These are phyloP conservation scores for Colletotrichum cereale DNA, from an alignment of 2,329 filamentous ascomycete genomes.

Conservation along the genomic window DNA sequence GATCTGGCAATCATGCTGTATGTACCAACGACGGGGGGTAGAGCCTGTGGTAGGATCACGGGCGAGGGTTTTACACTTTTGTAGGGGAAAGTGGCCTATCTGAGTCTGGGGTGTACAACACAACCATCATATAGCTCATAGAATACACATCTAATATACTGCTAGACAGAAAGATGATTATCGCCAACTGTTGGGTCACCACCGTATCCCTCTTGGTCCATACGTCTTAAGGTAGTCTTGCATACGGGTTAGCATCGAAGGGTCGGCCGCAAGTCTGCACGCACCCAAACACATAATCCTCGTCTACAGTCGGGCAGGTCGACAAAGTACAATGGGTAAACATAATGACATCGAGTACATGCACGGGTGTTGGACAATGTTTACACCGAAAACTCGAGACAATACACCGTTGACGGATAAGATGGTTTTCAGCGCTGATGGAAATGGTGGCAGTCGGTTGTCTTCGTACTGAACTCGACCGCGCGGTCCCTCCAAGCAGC, in stretches of 20 bases:
- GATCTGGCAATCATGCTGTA: neutral
- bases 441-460: neutral
- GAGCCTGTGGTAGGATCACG: neutral
- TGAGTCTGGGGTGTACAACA: neutral
- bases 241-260: neutral
- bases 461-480: neutral
- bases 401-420: neutral
- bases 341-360: neutral
- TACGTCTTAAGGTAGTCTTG: neutral
- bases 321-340: no score
- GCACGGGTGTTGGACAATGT: neutral
- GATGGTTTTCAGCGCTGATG: neutral
- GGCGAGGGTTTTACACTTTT: neutral
- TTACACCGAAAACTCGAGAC: neutral
- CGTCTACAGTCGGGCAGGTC: neutral
- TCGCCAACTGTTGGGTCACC: neutral
- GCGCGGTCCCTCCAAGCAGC: neutral
- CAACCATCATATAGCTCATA: neutral
- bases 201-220: neutral
- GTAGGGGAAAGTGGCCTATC: neutral
- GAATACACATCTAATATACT: conserved; percentile 5
- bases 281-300: neutral
- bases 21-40: neutral
- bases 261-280: neutral
- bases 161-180: neutral